A percentile compares a stretch with the other conserved stretches of the same genome.
These are phyloP conservation scores for Bacterosira constricta DNA, from an alignment of 108 stramenopile genomes.

Conservation along the genomic window DNA sequence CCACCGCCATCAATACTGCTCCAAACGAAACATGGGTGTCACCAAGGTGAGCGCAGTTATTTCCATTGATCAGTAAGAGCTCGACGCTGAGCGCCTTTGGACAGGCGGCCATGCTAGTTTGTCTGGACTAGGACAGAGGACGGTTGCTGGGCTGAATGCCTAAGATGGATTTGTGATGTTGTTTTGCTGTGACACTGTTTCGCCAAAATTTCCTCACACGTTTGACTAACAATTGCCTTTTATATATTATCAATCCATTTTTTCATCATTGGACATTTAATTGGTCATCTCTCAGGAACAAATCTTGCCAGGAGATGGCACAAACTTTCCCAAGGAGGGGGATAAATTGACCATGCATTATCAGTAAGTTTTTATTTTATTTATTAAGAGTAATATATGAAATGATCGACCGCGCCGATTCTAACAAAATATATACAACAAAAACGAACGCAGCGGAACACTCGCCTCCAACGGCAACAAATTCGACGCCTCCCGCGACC, in stretches of 20 bases:
- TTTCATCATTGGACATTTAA: neutral
- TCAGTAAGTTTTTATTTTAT: slow-evolving; percentile 42
- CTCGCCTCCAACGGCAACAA: slow-evolving; percentile 69
- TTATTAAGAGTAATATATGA: neutral
- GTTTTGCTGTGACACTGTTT: neutral
- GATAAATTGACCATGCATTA: slow-evolving; percentile 90
- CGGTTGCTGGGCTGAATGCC: too few relatives aligned
- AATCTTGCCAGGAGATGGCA: slow-evolving; percentile 72
- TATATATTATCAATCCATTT: neutral
- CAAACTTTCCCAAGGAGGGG: slow-evolving; percentile 71
- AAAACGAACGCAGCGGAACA: slow-evolving; percentile 44
- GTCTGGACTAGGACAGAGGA: too few relatives aligned
- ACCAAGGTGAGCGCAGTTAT: slow-evolving; percentile 12
- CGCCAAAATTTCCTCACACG: neutral
- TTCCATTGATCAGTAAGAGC: neutral
- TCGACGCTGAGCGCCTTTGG: too few relatives aligned
- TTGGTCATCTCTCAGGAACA: slow-evolving; percentile 38
- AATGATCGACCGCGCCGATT: neutral
- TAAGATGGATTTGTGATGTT: too few relatives aligned
- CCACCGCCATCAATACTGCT: neutral
- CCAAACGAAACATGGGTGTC: slow-evolving; percentile 19
- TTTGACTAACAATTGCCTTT: neutral
- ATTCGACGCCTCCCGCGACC: slow-evolving; percentile 78
- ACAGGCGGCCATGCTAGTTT: neutral
- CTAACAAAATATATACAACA: neutral